phyloP scores from a whole-genome alignment of 2,329 filamentous ascomycete genomes.

The Nemania sp. region DNA sequence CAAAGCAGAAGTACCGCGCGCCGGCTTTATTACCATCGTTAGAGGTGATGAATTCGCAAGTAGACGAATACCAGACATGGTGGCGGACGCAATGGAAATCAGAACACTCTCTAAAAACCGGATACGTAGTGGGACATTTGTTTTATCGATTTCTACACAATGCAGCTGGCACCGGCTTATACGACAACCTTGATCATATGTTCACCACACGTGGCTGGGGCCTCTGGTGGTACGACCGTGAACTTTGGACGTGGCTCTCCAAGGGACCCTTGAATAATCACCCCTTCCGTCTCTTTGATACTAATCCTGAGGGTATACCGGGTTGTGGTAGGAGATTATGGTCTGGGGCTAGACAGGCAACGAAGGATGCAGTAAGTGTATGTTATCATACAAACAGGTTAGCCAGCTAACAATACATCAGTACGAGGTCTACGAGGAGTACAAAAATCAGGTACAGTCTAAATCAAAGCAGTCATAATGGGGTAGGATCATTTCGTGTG shows the following conservation, averaged over 20 bases:
- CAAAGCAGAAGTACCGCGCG: conserved; percentile 2
- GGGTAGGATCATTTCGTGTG: no score
- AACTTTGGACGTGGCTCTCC: conserved; percentile 32
- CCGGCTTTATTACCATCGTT: conserved; percentile 28
- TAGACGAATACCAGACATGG: conserved; percentile 36
- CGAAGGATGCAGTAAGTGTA: conserved; percentile 29
- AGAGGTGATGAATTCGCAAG: conserved; percentile 33
- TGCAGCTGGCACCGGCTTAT: conserved; percentile 34
- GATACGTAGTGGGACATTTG: conserved; percentile 28
- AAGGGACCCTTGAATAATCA: conserved; percentile 34
- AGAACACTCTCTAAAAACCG: conserved; percentile 29
- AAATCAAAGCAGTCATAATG: background rate
- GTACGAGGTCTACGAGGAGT: conserved; percentile 1
- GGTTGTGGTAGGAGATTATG: conserved; percentile 34
- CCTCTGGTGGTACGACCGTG: conserved; percentile 33
- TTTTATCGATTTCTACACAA: conserved; percentile 36
- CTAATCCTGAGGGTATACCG: conserved; percentile 31
- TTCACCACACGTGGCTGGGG: conserved; percentile 30
- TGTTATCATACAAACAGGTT: background rate
- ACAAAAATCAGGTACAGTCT: background rate
- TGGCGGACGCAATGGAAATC: conserved; percentile 31
- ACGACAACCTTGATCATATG: conserved; percentile 33
- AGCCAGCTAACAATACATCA: background rate
- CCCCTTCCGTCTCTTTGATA: conserved; percentile 36
- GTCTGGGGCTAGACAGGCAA: conserved; percentile 29